phyloP scores from a whole-genome alignment of 2,329 filamentous ascomycete genomes.

The Septoria petroselini region DNA sequence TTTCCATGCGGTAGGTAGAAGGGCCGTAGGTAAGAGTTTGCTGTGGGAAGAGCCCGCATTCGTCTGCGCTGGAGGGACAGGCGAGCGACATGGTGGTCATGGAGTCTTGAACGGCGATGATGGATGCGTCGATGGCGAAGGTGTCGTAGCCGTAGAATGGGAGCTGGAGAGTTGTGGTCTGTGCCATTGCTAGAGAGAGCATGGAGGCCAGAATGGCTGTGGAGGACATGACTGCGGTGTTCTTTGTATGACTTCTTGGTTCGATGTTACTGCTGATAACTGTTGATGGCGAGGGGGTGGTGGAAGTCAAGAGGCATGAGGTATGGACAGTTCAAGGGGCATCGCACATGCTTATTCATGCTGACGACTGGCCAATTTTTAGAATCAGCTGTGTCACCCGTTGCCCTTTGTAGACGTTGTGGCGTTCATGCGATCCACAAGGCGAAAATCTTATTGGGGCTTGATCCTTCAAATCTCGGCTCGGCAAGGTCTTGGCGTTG shows the following conservation, averaged over 20 bases:
- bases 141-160: slow-evolving; percentile 29
- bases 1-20: slow-evolving; percentile 26
- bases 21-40: slow-evolving; percentile 25
- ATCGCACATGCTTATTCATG: not conserved
- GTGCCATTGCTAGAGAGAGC: not conserved
- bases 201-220: not conserved
- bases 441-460: not conserved
- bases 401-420: slow-evolving; percentile 2
- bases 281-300: not conserved
- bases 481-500: slow-evolving; percentile 7
- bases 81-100: slow-evolving; percentile 23
- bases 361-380: not conserved
- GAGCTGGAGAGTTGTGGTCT: slow-evolving; percentile 16
- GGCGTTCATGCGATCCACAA: not conserved
- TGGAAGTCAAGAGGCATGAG: not conserved
- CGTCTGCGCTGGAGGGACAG: slow-evolving; percentile 20
- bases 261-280: not conserved
- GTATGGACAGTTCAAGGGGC: not conserved
- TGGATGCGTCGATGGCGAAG: slow-evolving; percentile 22
- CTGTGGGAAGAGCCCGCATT: slow-evolving; percentile 27
- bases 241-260: not conserved
- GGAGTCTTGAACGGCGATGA: slow-evolving; percentile 18
- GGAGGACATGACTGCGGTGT: not conserved
- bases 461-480: slow-evolving; percentile 11
- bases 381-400: slow-evolving; percentile 2